These are phyloP conservation scores for Trametes villosa DNA, from an alignment of 768 basidiomycete species.

Conservation along the genomic window DNA sequence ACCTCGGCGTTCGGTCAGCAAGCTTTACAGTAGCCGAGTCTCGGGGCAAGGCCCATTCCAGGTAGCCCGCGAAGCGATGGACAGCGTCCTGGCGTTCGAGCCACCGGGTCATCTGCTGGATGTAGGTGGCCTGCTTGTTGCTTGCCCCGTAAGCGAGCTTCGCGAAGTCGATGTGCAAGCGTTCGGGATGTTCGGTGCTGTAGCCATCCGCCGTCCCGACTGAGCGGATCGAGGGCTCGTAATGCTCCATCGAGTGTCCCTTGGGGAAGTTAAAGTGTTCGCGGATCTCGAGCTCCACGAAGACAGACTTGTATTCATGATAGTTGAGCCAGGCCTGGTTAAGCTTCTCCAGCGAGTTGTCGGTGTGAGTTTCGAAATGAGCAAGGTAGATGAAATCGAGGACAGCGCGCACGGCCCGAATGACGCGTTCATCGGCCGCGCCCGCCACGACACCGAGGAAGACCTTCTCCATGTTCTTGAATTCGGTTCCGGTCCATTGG, in stretches of 20 bases:
- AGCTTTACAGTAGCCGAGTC: too few relatives aligned
- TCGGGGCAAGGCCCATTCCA: conserved; percentile 37
- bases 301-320: conserved; percentile 43
- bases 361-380: conserved; percentile 39
- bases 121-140: conserved; percentile 30
- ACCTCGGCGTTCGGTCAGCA: too few relatives aligned
- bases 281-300: conserved; percentile 39
- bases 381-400: conserved; percentile 47
- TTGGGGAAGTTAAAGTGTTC: conserved; percentile 46
- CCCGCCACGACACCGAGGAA: conserved; percentile 36
- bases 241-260: too few relatives aligned
- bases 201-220: conserved; percentile 8
- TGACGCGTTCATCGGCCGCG: conserved; percentile 18
- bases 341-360: conserved; percentile 34
- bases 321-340: conserved; percentile 36
- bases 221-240: conserved; percentile 2
- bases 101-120: conserved; percentile 46
- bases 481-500: conserved; percentile 50
- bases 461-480: conserved; percentile 39
- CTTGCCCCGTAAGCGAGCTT: conserved; percentile 37
- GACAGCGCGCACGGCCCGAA: conserved; percentile 35
- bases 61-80: conserved; percentile 29
- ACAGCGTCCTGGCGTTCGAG: conserved; percentile 42
- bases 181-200: conserved; percentile 30
- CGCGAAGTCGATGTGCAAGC: conserved; percentile 47